phyloP scores from a whole-genome alignment of 371 early-diverging fungal genomes.

The Funneliformis caledonium region DNA sequence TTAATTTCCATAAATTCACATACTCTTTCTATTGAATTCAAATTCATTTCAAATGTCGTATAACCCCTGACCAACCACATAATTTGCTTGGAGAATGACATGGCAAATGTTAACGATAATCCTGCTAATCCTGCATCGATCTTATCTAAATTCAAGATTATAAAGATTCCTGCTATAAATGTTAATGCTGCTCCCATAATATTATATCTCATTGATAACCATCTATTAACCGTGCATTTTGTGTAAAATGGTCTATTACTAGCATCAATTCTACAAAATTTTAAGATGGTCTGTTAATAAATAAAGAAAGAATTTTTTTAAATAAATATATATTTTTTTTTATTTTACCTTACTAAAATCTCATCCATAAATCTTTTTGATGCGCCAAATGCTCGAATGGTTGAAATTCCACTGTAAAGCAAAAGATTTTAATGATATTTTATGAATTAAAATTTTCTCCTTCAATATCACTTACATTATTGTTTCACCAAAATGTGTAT shows the following conservation, averaged over 20 bases:
- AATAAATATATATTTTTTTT: neutral
- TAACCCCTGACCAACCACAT: constrained; percentile 81
- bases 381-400: constrained; percentile 78
- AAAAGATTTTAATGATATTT: neutral
- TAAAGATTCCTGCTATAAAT: constrained; percentile 70
- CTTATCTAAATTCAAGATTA: constrained; percentile 53
- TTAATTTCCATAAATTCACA: constrained; percentile 64
- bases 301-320: neutral
- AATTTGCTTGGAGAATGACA: constrained; percentile 66
- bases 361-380: constrained; percentile 65
- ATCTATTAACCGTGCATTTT: constrained; percentile 87
- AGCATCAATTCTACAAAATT: constrained; percentile 53
- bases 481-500: constrained; percentile 80
- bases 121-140: constrained; percentile 80
- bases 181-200: constrained; percentile 71
- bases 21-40: constrained; percentile 71
- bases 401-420: constrained; percentile 61
- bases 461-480: constrained; percentile 49
- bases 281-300: constrained; percentile 12
- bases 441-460: neutral
- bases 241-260: constrained; percentile 83
- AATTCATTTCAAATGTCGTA: constrained; percentile 71
- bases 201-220: constrained; percentile 85
- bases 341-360: constrained; percentile 41
- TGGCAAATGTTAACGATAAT: constrained; percentile 63